Evolutionary conservation across 495 filamentous ascomycete genomes (phyloP), one percentile per base, ranked within the genome.

Genomic region (Durotheca rogersii): DNA sequence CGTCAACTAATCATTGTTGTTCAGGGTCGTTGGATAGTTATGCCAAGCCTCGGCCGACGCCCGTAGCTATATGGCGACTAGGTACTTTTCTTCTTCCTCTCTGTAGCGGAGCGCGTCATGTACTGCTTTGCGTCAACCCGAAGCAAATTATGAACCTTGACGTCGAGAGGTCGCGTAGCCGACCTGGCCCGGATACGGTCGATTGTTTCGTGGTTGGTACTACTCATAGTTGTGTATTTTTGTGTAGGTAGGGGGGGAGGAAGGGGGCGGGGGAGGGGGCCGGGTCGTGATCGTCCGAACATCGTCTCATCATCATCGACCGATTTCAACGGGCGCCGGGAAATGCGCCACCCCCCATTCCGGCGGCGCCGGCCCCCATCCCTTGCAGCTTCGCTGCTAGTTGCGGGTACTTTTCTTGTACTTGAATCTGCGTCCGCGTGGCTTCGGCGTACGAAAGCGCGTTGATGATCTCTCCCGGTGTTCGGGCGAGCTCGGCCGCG

Each of bases 381-480:
- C 84, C 80, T 47, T 88, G 84, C 44, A 98, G 79, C 60, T 88
- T 85, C 43, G 76, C 84, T 9, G 90, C 89, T 20, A 98, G 81
- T 68, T 94, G 84, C n/a, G 93, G 93, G 64, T 98, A 97, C 71
- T 95, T 94, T 73, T 96, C 88, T 73, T 96, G 91, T 11, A 98
- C 93, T 74, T 96, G 88, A 30, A 99, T 78, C 72, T 99, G 93
- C 45, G 94, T 97, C 51, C 94, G 79, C 37, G 93, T 97, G 15
- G 94, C 93, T 70, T 99, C 93, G 10, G 93, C 93, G 67, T 99
- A 99, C 10, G 89, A 95, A 21, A 99, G 80, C 7, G 93, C 93
- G 54, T 97, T 99, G 56, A 97, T 79, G 41, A 97, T 88, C 73
- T 99, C 93, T 37, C 87, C 89, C 60, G 96, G 91, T 0, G 93